Base-by-base conservation (phyloP, 805 yeast genomes). In the Hanseniaspora mollemarum region DNA sequence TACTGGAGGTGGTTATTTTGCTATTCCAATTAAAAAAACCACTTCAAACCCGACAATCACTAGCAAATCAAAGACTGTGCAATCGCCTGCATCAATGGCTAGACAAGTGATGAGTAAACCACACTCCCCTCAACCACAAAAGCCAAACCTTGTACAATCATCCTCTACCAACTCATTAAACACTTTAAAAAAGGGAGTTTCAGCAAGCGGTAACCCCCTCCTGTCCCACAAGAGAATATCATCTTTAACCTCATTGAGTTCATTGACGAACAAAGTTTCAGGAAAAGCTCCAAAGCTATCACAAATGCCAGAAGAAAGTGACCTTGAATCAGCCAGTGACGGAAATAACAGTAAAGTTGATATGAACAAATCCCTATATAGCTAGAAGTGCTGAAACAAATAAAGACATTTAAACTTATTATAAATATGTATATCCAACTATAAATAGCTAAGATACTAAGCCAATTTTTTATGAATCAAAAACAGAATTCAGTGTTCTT, bases 1-100 rank as follows among this genome's bases (percentile, higher is more conserved):
- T 7, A 28, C 26, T 4, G 62, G 66, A 41, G 57, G 55, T 18
- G 66, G 67, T 26, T 66, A 66, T 43, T 66, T 66, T 54, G 65
- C 66, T 1, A 57, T 66, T 15, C 69, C 69, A 4, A 53, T 66
- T 2, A 52, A 53, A 5, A 55, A 48, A 22, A 54, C 54, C 21
- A 50, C 53, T 2, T 41, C 43, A 7, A 41, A 40, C 24, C 41
- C 49, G 5, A 35, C 46, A 1, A 19, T 38, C 16, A 16, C 49
- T 28, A 39, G 35, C 16, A 45, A 33, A 15, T 37, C 51, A 2
- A 46, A 51, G 31, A 41, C 54, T 2, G 36, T 51, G 1, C 51
- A 40, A 15, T 51, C 54, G 2, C 46, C 54, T 7, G 54, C 54
- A 2, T 51, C 54, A 12, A 6, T 51, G 22, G 54, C 54, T 7